Percentiles rank a stretch among this genome's conserved stretches.
Evolutionary conservation across 441 rosid species (phyloP).

Genomic region (Gossypium gossypioides): DNA sequence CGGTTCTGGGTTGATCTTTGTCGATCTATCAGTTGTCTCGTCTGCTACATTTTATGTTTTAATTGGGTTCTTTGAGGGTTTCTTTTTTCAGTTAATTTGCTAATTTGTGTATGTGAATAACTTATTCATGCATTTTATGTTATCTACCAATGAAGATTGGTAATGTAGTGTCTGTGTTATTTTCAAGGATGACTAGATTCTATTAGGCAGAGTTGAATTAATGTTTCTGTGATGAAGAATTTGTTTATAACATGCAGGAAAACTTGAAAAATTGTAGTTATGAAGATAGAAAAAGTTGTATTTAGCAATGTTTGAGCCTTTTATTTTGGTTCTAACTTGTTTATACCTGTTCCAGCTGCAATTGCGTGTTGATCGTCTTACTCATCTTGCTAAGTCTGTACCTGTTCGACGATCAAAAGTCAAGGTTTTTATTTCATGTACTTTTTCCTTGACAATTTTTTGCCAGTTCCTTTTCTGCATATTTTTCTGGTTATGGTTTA

Average conservation of each 20-base stretch:
- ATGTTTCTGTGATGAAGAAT: background rate
- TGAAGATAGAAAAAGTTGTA: background rate
- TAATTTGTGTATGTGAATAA: background rate
- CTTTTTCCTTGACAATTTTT: background rate
- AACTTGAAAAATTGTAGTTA: background rate
- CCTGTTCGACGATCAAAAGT: constrained; percentile 64
- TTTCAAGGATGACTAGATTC: background rate
- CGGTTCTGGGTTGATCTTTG: background rate
- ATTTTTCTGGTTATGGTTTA: background rate
- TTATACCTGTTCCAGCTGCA: constrained; percentile 40
- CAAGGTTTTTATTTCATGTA: constrained; percentile 38
- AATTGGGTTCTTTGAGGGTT: background rate
- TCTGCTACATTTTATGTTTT: background rate
- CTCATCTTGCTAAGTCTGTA: constrained; percentile 39
- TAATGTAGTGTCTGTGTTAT: background rate
- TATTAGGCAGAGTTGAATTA: background rate
- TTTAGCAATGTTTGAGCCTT: background rate
- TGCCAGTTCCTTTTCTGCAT: background rate
- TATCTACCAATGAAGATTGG: background rate
- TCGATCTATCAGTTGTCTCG: background rate
- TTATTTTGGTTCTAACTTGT: background rate
- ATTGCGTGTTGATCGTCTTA: constrained; percentile 44
- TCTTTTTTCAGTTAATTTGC: background rate
- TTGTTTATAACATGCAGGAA: background rate
- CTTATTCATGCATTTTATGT: background rate